Base-by-base conservation (phyloP, 2,329 filamentous ascomycete species). In the Phaeophleospora eucalypticola region DNA sequence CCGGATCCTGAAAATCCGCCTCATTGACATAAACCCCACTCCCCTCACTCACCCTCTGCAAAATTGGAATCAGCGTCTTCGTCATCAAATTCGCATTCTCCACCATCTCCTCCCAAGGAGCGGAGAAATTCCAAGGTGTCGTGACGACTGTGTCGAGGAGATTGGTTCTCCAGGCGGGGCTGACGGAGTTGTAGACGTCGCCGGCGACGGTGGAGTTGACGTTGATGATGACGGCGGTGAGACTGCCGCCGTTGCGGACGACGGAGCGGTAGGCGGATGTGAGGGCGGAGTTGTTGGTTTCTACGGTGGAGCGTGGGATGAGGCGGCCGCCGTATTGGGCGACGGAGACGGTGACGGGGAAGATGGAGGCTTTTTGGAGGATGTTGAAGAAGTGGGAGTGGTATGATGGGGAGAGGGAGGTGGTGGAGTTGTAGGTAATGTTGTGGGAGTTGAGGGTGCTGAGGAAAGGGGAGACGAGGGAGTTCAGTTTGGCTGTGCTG, bases 401-500 rank as follows among this genome's bases (percentile, higher is more conserved):
- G 36, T 47, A 48, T 4, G 9, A 45, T 12, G 45, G 36, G 33
- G 42, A 48, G 8, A 47, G 36, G 15, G 18, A 29, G 8, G 45
- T 21, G 20, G 42, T 9, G 14, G 45, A 41, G 29, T 50, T 64
- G 43, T 69, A 69, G 8, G 54, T 55, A 44, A 72, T 67, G 2
- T 59, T 58, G 16, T 67, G 58, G 12, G 55, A 43, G 15, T 68
- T 61, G 7, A 80, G 68, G 4, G 61, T 65, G 15, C 62, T 54
- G 7, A 64, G 61, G 46, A 77, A 73, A 2, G 76, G 73, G 2
- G 62, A 53, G n/a, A 81, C 61, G n/a, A 77, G 69, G 2, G 56
- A 52, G 32, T 69, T 57, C 9, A 78, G 66, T 35, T 79, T 54
- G 3, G 54, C 59, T 2, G 68, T 61, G 2, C 68, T 70, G 48